These are phyloP conservation scores for Paradendryphiella salina DNA, from an alignment of 2,329 filamentous ascomycete genomes.

Conservation along the genomic window DNA sequence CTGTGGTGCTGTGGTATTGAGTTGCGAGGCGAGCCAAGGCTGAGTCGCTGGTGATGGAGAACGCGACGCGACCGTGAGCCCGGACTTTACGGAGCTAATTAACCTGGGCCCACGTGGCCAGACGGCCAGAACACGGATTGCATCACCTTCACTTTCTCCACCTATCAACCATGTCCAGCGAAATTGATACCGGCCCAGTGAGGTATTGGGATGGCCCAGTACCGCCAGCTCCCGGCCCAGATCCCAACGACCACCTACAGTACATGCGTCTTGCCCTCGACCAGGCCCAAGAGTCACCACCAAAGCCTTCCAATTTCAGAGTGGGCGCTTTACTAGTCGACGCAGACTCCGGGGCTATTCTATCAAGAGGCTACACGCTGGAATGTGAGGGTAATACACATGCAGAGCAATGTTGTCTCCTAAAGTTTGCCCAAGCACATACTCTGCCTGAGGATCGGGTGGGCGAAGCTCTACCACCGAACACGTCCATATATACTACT, in stretches of 20 bases:
- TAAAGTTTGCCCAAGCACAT: slow-evolving; percentile 62
- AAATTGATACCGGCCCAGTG: slow-evolving; percentile 21
- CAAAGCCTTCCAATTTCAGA: slow-evolving; percentile 87
- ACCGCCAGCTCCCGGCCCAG: slow-evolving; percentile 19
- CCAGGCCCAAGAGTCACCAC: slow-evolving; percentile 77
- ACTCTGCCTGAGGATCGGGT: slow-evolving; percentile 59
- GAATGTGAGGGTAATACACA: slow-evolving; percentile 93
- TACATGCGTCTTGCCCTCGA: slow-evolving; percentile 73
- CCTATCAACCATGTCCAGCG: slow-evolving; percentile 26
- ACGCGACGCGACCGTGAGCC: slow-evolving; percentile 35
- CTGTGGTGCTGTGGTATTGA: slow-evolving; percentile 7
- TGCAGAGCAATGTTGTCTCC: slow-evolving; percentile 88
- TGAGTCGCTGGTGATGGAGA: slow-evolving; percentile 2
- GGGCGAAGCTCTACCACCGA: slow-evolving; percentile 54
- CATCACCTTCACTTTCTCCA: slow-evolving; percentile 11
- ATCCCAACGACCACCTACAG: slow-evolving; percentile 37
- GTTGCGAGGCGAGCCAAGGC: slow-evolving; percentile 10
- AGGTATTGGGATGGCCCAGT: slow-evolving; percentile 25
- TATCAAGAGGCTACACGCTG: slow-evolving; percentile 85
- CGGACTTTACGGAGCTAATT: slow-evolving; percentile 30
- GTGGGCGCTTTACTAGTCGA: slow-evolving; percentile 88
- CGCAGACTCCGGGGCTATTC: slow-evolving; percentile 59
- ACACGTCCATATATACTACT: slow-evolving; percentile 79
- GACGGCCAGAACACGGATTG: slow-evolving; percentile 6
- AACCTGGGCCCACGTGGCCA: slow-evolving; percentile 1